These are phyloP conservation scores for Podila epigama DNA, from an alignment of 192 early-diverging fungal genomes.

Conservation along the genomic window DNA sequence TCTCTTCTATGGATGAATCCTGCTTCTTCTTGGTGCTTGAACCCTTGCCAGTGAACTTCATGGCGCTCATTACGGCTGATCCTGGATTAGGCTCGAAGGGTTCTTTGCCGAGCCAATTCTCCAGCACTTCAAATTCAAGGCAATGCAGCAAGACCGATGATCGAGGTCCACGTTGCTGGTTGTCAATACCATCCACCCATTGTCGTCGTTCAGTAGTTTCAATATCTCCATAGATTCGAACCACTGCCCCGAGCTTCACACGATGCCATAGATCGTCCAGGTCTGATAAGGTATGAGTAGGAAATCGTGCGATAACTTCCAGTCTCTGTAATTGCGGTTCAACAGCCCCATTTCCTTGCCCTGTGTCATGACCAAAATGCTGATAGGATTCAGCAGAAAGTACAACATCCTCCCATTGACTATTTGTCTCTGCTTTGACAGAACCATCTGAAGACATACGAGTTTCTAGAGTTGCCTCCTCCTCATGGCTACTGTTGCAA, in stretches of 20 bases:
- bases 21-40: not conserved
- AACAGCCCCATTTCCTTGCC: not conserved
- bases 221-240: conserved; percentile 36
- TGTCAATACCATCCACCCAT: not conserved
- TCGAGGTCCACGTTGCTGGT: not conserved
- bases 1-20: not conserved
- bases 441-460: too few species aligned
- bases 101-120: conserved; percentile 28
- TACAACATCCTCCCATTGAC: conserved; percentile 19
- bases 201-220: not conserved
- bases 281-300: conserved; percentile 13
- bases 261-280: conserved; percentile 40
- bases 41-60: not conserved
- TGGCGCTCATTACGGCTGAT: not conserved
- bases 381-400: not conserved
- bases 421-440: not conserved
- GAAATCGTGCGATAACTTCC: conserved; percentile 36
- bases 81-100: conserved; percentile 35
- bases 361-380: not conserved
- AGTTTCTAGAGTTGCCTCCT: too few species aligned
- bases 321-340: not conserved
- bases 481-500: not conserved
- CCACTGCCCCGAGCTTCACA: conserved; percentile 31
- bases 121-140: conserved; percentile 30
- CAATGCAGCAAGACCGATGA: conserved; percentile 37